Base-by-base conservation (phyloP, 495 filamentous ascomycete genomes). In the Evernia prunastri region DNA sequence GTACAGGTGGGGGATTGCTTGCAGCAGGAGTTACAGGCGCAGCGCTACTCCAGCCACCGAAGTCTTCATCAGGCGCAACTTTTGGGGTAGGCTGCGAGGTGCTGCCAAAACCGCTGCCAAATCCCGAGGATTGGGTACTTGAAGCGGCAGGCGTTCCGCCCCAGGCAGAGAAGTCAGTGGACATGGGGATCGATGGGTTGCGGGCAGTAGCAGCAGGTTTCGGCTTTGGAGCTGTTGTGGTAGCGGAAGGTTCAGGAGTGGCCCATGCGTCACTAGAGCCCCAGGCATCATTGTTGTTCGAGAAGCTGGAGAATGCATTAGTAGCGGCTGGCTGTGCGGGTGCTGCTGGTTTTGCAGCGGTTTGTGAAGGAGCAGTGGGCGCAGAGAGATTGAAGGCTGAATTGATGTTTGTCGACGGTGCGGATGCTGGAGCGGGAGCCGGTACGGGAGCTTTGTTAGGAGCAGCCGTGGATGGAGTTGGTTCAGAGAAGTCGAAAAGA, bases 41-140 rank as follows among this genome's bases (percentile, higher is more conserved):
- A 56, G 87, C 85, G 75, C 88, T 91, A 53, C 87, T 88, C 92
- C 92, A 97, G 29, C 91, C 91, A 20, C 92, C 92, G 77, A 96
- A 97, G 68, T 97, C 92, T 74, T 97, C 92, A 72, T 97, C 92
- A 0, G 84, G 85, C 36, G 84, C 81, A 4, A 94, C 87, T 66
- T 86, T 86, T 15, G 89, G 85, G 13, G 77, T 72, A 0, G 77
- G 72, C 65, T 80, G 78, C 29, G 83, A 73, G 5, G 78, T 66
- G 17, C 73, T 75, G n/a, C 56, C 64, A 10, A 65, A 66, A 35
- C 47, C 53, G 25, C 29, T 67, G 33, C 60, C 49, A 37, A 67
- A 42, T 27, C 64, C 54, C 4, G 71, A 58, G 7, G 75, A 65
- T n/a, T 81, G 80, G 53, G 78, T 73, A 33, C 78, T 78, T 53